Evolutionary conservation across 768 basidiomycete species (phyloP).

Genomic region (Phlegmacium glaucopus): DNA sequence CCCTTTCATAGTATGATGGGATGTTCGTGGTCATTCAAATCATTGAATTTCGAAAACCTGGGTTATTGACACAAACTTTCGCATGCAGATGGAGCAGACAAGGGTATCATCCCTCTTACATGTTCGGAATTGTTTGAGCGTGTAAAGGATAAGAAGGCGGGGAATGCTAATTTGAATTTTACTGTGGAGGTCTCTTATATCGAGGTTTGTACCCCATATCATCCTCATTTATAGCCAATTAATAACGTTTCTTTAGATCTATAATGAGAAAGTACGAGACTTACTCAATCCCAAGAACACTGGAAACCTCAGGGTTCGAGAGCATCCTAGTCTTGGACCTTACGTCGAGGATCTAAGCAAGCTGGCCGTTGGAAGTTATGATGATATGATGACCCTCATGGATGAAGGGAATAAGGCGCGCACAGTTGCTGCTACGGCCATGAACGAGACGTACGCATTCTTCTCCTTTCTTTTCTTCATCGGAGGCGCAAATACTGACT

Average conservation of each 20-base stretch:
- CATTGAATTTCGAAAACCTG: too few relatives aligned
- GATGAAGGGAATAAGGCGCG: conserved; percentile 99
- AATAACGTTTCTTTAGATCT: conserved; percentile 52
- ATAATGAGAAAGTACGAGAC: conserved; percentile 98
- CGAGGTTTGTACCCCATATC: conserved; percentile 51
- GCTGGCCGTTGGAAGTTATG: conserved; percentile 85
- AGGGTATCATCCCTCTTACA: conserved; percentile 96
- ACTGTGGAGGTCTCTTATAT: conserved; percentile 99
- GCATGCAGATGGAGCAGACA: conserved; percentile 80
- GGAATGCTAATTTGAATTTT: conserved; percentile 70
- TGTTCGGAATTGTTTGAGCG: conserved; percentile 91
- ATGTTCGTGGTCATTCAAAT: conserved; percentile 51
- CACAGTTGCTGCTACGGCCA: conserved; percentile 97
- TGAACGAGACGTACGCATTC: conserved; percentile 88
- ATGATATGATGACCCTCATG: conserved; percentile 99
- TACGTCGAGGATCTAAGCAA: conserved; percentile 98
- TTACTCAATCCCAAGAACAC: conserved; percentile 96
- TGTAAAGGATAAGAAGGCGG: conserved; percentile 59
- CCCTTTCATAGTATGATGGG: conserved; percentile 80
- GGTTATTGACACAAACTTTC: not conserved
- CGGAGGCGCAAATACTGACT: not conserved
- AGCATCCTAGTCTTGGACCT: conserved; percentile 95
- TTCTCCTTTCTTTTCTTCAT: conserved; percentile 5
- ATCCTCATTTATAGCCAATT: conserved; percentile 1
- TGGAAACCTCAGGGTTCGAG: conserved; percentile 93